Conservation (phyloP, 306 rosid species). For the Delonix regia region DNA sequence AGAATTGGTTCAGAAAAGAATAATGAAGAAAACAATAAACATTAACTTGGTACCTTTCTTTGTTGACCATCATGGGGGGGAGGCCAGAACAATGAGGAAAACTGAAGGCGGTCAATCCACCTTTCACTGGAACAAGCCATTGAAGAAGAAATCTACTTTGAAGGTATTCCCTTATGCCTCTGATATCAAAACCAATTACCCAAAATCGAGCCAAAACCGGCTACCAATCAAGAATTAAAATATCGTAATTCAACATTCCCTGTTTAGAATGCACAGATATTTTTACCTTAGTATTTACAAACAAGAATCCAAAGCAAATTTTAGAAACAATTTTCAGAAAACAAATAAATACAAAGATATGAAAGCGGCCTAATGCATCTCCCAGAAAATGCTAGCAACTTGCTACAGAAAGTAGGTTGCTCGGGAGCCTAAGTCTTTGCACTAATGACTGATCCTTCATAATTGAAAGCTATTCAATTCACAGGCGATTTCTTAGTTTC, state of each 20-base stretch:
- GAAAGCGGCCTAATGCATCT: not conserved
- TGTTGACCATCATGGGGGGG: constrained; percentile 75
- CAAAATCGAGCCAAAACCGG: constrained; percentile 43
- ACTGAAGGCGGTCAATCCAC: constrained; percentile 77
- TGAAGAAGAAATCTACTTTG: constrained; percentile 37
- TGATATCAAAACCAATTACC: constrained; percentile 32
- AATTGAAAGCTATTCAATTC: not conserved
- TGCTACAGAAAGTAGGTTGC: not conserved
- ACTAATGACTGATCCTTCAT: not conserved
- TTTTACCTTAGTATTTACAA: constrained; percentile 26
- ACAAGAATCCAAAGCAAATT: not conserved
- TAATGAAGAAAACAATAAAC: not conserved
- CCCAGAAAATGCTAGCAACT: constrained; percentile 4
- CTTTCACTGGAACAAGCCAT: constrained; percentile 71
- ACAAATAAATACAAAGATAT: not conserved
- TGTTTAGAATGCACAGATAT: constrained; percentile 25
- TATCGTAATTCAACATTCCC: constrained; percentile 59
- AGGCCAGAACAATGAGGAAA: constrained; percentile 87
- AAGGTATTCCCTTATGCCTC: constrained; percentile 16
- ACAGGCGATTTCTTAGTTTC: not conserved
- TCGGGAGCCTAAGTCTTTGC: not conserved
- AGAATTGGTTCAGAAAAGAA: not conserved
- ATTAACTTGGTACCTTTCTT: constrained; percentile 57
- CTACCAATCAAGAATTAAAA: constrained; percentile 64
- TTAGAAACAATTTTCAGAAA: not conserved